Evolutionary conservation across 2,329 filamentous ascomycete genomes (phyloP).

Genomic region (Magnaporthiopsis poae): DNA sequence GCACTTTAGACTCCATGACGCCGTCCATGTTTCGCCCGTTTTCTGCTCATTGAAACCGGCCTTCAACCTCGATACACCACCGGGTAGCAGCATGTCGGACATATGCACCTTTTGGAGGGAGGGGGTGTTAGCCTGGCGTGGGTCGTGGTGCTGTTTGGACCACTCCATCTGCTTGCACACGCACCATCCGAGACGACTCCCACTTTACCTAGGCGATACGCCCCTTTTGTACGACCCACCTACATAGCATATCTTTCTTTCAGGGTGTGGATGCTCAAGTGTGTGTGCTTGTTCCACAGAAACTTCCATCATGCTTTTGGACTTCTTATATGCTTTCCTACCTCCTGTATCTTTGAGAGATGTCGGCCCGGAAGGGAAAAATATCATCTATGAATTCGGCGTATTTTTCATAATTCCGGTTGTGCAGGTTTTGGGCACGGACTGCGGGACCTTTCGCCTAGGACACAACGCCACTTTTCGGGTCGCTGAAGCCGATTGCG

Average conservation of each 20-base stretch:
- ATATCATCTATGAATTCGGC: too few species aligned
- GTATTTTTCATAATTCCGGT: too few species aligned
- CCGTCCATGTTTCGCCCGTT: not conserved
- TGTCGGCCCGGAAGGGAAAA: too few species aligned
- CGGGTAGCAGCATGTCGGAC: not conserved
- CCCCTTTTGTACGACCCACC: not conserved
- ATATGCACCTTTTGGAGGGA: not conserved
- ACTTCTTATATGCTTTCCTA: too few species aligned
- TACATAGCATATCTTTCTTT: not conserved
- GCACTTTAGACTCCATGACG: not conserved
- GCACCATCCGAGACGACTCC: not conserved
- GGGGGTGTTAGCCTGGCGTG: not conserved
- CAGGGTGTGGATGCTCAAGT: not conserved
- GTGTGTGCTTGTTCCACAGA: not conserved
- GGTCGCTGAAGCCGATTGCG: not conserved
- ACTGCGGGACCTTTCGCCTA: too few species aligned
- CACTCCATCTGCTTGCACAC: not conserved
- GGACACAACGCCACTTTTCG: not conserved
- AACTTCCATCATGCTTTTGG: not conserved
- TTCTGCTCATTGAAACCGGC: conserved; percentile 12
- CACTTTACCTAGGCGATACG: not conserved
- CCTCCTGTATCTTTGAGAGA: too few species aligned
- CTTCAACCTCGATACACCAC: conserved; percentile 13
- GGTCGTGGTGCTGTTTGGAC: not conserved
- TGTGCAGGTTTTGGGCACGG: too few species aligned